A percentile compares a stretch with the other conserved stretches of the same genome.
These are phyloP conservation scores for Nematodospora anomalae DNA, from an alignment of 1,139 yeast genomes.

Conservation along the genomic window DNA sequence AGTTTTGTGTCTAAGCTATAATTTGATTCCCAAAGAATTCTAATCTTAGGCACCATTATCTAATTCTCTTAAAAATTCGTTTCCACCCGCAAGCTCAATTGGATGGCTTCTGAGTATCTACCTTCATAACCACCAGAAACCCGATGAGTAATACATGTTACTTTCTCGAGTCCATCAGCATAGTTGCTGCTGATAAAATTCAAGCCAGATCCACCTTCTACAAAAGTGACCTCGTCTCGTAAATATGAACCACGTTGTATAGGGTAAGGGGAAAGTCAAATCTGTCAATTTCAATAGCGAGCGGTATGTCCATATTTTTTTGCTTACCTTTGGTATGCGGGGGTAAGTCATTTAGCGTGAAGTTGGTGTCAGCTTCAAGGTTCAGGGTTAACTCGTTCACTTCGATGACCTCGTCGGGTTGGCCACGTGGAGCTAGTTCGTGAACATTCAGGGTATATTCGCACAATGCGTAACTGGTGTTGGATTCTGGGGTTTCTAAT, in stretches of 20 bases:
- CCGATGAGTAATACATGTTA: neutral
- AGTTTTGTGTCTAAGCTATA: too few relatives aligned
- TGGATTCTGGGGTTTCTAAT: too few relatives aligned
- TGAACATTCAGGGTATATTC: too few relatives aligned
- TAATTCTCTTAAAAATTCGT: neutral
- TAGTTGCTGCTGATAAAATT: neutral
- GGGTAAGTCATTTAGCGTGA: neutral
- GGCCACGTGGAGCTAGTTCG: too few relatives aligned
- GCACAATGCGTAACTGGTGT: too few relatives aligned
- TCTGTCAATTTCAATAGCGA: neutral
- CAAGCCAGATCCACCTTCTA: neutral
- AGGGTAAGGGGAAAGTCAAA: neutral
- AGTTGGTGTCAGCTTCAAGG: too few relatives aligned
- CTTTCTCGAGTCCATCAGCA: neutral
- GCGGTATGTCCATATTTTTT: neutral
- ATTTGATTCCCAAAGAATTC: too few relatives aligned
- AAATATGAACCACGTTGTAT: neutral
- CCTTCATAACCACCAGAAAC: neutral
- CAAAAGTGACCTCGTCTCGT: neutral
- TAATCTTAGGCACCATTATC: neutral
- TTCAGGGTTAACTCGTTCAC: too few relatives aligned
- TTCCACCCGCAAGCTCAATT: neutral
- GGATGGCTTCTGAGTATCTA: neutral
- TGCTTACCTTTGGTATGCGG: neutral
- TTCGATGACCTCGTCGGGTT: too few relatives aligned